phyloP scores from a whole-genome alignment of 2,329 filamentous ascomycete genomes.

The Stemphylium beticola region DNA sequence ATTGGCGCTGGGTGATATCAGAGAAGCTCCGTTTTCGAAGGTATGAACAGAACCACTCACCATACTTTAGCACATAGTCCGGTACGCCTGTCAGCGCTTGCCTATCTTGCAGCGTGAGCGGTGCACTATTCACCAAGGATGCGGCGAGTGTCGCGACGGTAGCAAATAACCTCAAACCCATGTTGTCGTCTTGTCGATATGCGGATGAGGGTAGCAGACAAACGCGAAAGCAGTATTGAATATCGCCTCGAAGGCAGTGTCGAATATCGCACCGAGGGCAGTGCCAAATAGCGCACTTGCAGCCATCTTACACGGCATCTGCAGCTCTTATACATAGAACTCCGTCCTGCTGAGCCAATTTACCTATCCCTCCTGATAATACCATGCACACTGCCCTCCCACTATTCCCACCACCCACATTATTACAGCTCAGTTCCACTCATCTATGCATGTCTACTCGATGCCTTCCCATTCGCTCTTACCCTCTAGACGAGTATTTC shows the following conservation, averaged over 20 bases:
- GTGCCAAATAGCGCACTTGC: not conserved
- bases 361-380: not conserved
- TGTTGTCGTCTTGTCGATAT: constrained; percentile 8
- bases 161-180: constrained; percentile 19
- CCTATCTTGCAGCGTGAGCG: constrained; percentile 23
- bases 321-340: constrained; percentile 7
- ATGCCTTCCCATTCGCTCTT: constrained; percentile 1
- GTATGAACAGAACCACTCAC: constrained; percentile 23
- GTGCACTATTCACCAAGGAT: constrained; percentile 24
- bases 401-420: constrained; percentile 1
- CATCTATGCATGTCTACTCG: constrained; percentile 4
- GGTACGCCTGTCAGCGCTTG: constrained; percentile 39
- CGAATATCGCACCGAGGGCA: too few species aligned
- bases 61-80: constrained; percentile 49
- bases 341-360: constrained; percentile 6
- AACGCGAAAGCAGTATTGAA: not conserved
- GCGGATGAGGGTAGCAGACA: not conserved
- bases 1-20: constrained; percentile 48
- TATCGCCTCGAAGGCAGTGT: not conserved
- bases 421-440: not conserved
- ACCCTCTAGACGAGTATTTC: not conserved
- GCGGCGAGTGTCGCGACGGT: constrained; percentile 14
- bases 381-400: not conserved
- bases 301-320: not conserved
- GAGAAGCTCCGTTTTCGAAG: not conserved